A percentile compares a stretch with the other conserved stretches of the same genome.
Evolutionary conservation across 139 green algal species (phyloP).

Genomic region (Penium margaritaceum): DNA sequence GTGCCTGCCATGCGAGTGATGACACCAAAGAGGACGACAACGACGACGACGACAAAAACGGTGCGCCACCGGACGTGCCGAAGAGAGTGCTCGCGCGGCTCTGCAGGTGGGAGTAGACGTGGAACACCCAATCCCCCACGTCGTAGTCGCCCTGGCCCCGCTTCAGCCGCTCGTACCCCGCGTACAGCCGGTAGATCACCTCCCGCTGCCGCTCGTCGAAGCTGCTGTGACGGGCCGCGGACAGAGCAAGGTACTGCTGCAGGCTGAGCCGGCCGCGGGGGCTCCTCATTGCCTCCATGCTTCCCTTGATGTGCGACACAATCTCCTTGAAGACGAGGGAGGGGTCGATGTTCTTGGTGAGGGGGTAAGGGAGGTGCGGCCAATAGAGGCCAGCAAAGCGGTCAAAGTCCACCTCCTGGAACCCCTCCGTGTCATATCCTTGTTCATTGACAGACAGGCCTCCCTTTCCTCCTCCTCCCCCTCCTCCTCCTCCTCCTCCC

Average conservation of each 20-base stretch:
- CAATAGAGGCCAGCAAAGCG: conserved; percentile 23
- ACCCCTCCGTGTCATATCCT: too few species aligned
- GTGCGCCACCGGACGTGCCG: too few species aligned
- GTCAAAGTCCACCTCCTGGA: conserved; percentile 33
- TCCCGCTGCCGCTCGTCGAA: conserved; percentile 53
- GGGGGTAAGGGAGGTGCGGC: conserved; percentile 4
- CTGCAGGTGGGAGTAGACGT: conserved; percentile 15
- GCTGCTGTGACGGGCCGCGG: conserved; percentile 61
- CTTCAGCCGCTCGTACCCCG: conserved; percentile 55
- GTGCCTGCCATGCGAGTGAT: too few species aligned
- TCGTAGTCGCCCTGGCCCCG: conserved; percentile 1
- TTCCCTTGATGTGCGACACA: conserved; percentile 69
- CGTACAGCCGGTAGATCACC: conserved; percentile 63
- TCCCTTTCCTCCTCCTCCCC: background rate
- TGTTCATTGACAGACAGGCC: background rate
- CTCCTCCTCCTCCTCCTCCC: background rate
- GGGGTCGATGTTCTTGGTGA: conserved; percentile 6
- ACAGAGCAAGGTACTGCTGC: conserved; percentile 56
- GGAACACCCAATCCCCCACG: conserved; percentile 16
- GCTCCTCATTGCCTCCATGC: conserved; percentile 51
- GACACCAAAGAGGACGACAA: too few species aligned
- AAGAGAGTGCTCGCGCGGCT: background rate
- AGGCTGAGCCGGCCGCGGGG: conserved; percentile 51
- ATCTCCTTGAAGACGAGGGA: conserved; percentile 60
- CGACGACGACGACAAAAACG: background rate